A percentile compares a stretch with the other conserved stretches of the same genome.
These are phyloP conservation scores for Aethionema arabicum DNA, from an alignment of 345 rosid genomes.

Conservation along the genomic window DNA sequence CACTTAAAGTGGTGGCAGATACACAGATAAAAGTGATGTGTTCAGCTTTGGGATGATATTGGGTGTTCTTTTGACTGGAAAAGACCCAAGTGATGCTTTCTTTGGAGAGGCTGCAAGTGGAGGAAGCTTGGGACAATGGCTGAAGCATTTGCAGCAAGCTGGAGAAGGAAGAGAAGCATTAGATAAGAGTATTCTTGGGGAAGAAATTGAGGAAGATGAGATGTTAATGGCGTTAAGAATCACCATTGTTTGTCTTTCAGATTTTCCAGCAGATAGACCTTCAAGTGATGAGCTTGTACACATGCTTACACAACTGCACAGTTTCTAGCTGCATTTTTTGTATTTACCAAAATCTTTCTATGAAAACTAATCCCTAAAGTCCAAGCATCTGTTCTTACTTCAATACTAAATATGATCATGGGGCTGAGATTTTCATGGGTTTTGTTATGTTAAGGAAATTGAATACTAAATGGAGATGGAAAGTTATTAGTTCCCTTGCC, in stretches of 20 bases:
- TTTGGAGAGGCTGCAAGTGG: constrained; percentile 56
- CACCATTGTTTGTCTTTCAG: constrained; percentile 84
- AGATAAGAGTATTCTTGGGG: constrained; percentile 80
- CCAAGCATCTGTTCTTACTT: constrained; percentile 19
- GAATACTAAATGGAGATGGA: constrained; percentile 14
- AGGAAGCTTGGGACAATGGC: constrained; percentile 80
- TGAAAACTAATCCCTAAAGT: constrained; percentile 1
- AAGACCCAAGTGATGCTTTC: constrained; percentile 66
- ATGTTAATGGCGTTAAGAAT: constrained; percentile 95
- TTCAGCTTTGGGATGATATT: constrained; percentile 95
- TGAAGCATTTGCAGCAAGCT: constrained; percentile 76
- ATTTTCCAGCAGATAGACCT: constrained; percentile 84
- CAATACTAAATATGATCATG: constrained; percentile 10
- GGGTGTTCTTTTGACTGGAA: constrained; percentile 81
- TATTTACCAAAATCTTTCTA: constrained; percentile 14
- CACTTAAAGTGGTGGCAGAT: constrained; percentile 47
- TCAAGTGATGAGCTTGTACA: constrained; percentile 91
- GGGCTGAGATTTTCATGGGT: not conserved
- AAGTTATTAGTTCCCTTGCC: constrained; percentile 13
- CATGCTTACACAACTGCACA: constrained; percentile 91
- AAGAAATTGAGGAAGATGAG: constrained; percentile 94
- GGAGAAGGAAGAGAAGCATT: constrained; percentile 85
- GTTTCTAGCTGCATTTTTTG: constrained; percentile 49
- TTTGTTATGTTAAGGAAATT: not conserved
- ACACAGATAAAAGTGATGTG: constrained; percentile 79